Evolutionary conservation across 2,329 filamentous ascomycete genomes (phyloP), one percentile per base, ranked within the genome.

Genomic region (Emmonsia crescens): DNA sequence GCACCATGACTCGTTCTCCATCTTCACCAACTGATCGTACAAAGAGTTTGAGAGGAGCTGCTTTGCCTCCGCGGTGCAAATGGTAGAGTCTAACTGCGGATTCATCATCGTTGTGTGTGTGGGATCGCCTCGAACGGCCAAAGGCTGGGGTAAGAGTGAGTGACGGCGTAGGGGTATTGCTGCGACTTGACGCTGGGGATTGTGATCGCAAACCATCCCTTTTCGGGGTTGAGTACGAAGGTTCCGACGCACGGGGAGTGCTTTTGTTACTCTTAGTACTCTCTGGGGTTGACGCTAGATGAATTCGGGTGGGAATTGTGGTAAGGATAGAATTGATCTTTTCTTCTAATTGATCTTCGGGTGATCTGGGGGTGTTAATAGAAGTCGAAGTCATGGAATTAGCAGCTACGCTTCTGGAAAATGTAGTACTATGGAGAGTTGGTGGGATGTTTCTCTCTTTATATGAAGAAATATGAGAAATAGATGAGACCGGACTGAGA

Each of bases 1-100:
- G 89, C 8, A 99, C 94, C 94, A 99, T 97, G 64, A 97, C 91
- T 59, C 94, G 86, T 74, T 97, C 91, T 19, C 89, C 90, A 61
- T 85, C 82, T 73, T 96, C 91, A 57, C 94, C 94, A 2, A 99
- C 92, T 1, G 91, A 86, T 19, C 94, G 88, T 59, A 99, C 92
- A 70, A 95, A 96, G 5, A 99, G 83, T 75, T 96, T 97, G 71
- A 96, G 92, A 0, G 94, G 94, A 14, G 90, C 85, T 66, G 94
- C 87, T 61, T 89, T 89, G 42, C 88, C 91, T 21, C 88, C 86
- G 56, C 91, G 85, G 16, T 90, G 91, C 44, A 99, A 83, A 75
- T 97, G 92, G 69, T 97, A 99, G 2, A 96, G 81, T 73, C 92
- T 91, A 70, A 96, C 93, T 63, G 93, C 92, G 58, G 86, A 83